phyloP scores from a whole-genome alignment of 257 asterid genomes.

The Solanum appendiculatum region DNA sequence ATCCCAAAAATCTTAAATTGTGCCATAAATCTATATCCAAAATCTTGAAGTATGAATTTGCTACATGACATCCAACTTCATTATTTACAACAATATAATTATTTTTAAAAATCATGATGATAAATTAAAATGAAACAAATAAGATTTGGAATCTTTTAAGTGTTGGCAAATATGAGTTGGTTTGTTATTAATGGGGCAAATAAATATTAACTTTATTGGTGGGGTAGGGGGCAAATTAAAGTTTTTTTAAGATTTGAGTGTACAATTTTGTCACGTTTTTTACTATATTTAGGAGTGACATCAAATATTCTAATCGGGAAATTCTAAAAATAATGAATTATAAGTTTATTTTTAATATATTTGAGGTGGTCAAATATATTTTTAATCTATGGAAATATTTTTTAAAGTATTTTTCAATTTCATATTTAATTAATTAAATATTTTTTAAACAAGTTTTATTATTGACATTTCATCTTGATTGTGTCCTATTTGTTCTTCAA shows the following conservation, averaged over 20 bases:
- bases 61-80: too few species aligned
- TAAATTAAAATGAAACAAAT: not conserved
- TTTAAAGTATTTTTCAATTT: too few species aligned
- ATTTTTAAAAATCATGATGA: rapidly evolving
- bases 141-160: not conserved
- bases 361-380: not conserved
- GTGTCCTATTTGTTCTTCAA: too few species aligned
- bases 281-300: not conserved
- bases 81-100: too few species aligned
- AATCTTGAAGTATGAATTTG: too few species aligned
- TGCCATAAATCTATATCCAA: too few species aligned
- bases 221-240: not conserved
- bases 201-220: not conserved
- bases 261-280: not conserved
- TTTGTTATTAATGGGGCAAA: not conserved
- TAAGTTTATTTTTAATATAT: not conserved
- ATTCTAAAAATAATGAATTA: too few species aligned
- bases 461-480: too few species aligned
- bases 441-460: too few species aligned
- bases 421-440: too few species aligned
- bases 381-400: too few species aligned
- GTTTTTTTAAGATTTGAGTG: not conserved
- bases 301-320: not conserved
- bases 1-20: too few species aligned
- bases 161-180: not conserved